These are phyloP conservation scores for Thielaviopsis ethacetica DNA, from an alignment of 2,329 filamentous ascomycete genomes.

Conservation along the genomic window DNA sequence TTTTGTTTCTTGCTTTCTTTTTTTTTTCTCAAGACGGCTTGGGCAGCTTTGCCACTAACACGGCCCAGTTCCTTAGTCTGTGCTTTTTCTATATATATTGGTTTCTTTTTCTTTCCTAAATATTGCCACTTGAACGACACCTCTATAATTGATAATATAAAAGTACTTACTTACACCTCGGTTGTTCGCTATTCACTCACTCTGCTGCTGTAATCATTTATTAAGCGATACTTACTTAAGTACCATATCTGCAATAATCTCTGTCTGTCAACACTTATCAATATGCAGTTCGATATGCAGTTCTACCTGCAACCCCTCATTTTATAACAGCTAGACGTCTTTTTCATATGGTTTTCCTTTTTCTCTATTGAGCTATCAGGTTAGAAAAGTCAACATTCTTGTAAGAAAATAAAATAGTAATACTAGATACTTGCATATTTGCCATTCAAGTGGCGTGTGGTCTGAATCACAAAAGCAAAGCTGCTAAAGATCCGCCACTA, in stretches of 20 bases:
- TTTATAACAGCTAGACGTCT: neutral
- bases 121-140: neutral
- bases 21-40: neutral
- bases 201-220: too few relatives aligned
- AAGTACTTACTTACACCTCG: neutral
- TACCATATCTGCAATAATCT: too few relatives aligned
- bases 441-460: too few relatives aligned
- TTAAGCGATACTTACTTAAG: too few relatives aligned
- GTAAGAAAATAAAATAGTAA: too few relatives aligned
- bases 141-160: neutral
- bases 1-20: neutral
- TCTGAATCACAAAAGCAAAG: too few relatives aligned
- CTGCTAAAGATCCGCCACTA: too few relatives aligned
- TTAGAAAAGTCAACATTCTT: too few relatives aligned
- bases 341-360: neutral
- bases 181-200: neutral
- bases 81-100: too few relatives aligned
- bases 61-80: neutral
- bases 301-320: neutral
- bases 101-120: neutral
- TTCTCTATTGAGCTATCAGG: neutral
- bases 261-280: too few relatives aligned
- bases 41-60: neutral
- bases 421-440: too few relatives aligned
- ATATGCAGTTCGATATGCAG: too few relatives aligned